These are phyloP conservation scores for Wallemia mellicola DNA, from an alignment of 1,284 basidiomycete species.

Conservation along the genomic window DNA sequence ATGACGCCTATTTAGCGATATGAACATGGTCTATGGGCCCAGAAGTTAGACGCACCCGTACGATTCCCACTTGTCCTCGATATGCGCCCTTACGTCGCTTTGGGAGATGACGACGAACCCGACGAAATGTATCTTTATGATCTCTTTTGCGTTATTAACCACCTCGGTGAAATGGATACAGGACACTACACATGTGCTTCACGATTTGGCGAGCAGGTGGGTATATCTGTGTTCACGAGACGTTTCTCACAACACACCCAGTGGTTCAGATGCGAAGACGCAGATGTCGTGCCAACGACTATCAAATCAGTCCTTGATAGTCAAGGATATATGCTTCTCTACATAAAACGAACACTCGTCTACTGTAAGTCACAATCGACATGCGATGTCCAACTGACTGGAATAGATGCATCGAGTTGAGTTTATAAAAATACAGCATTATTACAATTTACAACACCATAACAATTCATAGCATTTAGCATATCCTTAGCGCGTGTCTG, in stretches of 20 bases:
- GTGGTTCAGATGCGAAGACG: constrained; percentile 90
- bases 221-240: constrained; percentile 9
- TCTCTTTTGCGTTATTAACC: constrained; percentile 73
- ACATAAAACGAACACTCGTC: constrained; percentile 55
- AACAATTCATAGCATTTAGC: not conserved
- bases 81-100: constrained; percentile 58
- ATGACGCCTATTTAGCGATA: too few relatives aligned
- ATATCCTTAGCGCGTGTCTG: not conserved
- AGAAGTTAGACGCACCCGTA: constrained; percentile 60
- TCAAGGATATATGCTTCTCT: constrained; percentile 70
- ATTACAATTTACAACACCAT: not conserved
- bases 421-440: not conserved
- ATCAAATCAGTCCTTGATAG: constrained; percentile 35
- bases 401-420: not conserved
- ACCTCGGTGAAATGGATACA: constrained; percentile 78
- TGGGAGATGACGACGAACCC: constrained; percentile 21
- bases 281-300: constrained; percentile 50
- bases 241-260: constrained; percentile 13
- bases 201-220: constrained; percentile 38
- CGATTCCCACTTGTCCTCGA: constrained; percentile 56
- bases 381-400: constrained; percentile 3
- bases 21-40: constrained; percentile 48
- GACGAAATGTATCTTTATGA: constrained; percentile 60
- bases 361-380: constrained; percentile 20
- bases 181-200: constrained; percentile 76